Evolutionary conservation across 495 filamentous ascomycete genomes (phyloP), one percentile per base, ranked within the genome.

Genomic region (Tuber borchii): DNA sequence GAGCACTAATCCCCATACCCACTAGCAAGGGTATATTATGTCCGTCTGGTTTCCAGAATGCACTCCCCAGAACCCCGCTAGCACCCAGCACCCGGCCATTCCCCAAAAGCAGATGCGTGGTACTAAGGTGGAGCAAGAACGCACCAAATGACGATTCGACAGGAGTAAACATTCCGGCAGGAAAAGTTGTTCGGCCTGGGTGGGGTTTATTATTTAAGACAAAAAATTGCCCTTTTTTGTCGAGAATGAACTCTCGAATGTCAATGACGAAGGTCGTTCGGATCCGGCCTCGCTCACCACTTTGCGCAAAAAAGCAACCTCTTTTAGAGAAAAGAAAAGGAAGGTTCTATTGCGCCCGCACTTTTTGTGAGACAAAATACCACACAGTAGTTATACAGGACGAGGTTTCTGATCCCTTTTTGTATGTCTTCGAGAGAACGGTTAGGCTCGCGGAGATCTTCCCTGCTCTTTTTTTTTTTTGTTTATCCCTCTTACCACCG

Each of bases 61-160:
- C 80, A 0, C 84, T 83, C 2, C 86, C 84, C 9, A 89, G 76
- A 4, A 87, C 81, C 12, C 86, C 87, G 37, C 88, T 89, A 61
- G 87, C 86, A n/a, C 88, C 88, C 44, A 90, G 85, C 8, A 89
- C 83, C 4, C 83, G 81, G 26, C 88, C 88, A 81, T 88, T 90
- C 69, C 87, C 85, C 40, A 86, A 75, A n/a, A 90, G 86, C 0
- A 90, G 84, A 26, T 84, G 83, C 2, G 86, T 86, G 0, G 88
- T 88, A 46, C 86, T 85, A 73, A 88, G 86, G 78, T 86, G 87
- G 69, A 90, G 84, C 51, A 90, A 80, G 2, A 89, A 74, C 1
- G 88, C 88, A 7, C 89, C 89, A 17, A 89, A 75, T 16, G 86
- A 85, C 10, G 89, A 88, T 73, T 89, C 85, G 17, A 90, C 72